Conservation (phyloP, 441 rosid genomes). For the Brassica hybrid region DNA sequence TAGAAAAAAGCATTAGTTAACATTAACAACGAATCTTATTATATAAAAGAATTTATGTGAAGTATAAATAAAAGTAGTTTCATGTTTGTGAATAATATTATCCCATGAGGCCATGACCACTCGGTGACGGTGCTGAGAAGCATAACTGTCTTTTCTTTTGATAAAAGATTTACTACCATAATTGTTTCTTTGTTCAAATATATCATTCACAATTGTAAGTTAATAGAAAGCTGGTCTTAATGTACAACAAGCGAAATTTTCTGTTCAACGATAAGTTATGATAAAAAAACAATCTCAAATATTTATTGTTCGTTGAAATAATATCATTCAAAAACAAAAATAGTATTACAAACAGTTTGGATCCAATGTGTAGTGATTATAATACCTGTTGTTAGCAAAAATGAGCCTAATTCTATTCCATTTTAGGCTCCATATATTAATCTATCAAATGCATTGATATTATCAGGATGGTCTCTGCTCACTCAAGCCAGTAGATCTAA, state of each 20-base stretch:
- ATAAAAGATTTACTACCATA: not conserved
- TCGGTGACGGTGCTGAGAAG: constrained; percentile 35
- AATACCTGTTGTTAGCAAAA: not conserved
- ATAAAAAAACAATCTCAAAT: constrained; percentile 5
- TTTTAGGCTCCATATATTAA: constrained; percentile 1
- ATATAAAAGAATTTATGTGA: not conserved
- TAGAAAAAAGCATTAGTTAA: not conserved
- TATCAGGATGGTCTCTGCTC: constrained; percentile 67
- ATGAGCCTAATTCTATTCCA: not conserved
- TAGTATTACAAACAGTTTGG: constrained; percentile 6
- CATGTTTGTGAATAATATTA: constrained; percentile 13
- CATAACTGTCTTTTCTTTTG: constrained; percentile 19
- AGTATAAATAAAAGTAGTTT: constrained; percentile 14
- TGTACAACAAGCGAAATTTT: not conserved
- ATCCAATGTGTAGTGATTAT: not conserved
- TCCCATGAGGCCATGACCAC: constrained; percentile 5
- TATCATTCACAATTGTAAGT: constrained; percentile 26
- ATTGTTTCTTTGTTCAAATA: constrained; percentile 17
- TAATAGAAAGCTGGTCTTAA: no score
- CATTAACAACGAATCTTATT: constrained; percentile 2
- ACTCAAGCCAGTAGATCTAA: constrained; percentile 66
- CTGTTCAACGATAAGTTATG: constrained; percentile 3
- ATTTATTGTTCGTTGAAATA: not conserved
- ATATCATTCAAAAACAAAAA: not conserved
- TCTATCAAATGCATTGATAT: not conserved